These are phyloP conservation scores for Coemansia sp. DNA, from an alignment of 371 early-diverging fungal genomes.

Conservation along the genomic window DNA sequence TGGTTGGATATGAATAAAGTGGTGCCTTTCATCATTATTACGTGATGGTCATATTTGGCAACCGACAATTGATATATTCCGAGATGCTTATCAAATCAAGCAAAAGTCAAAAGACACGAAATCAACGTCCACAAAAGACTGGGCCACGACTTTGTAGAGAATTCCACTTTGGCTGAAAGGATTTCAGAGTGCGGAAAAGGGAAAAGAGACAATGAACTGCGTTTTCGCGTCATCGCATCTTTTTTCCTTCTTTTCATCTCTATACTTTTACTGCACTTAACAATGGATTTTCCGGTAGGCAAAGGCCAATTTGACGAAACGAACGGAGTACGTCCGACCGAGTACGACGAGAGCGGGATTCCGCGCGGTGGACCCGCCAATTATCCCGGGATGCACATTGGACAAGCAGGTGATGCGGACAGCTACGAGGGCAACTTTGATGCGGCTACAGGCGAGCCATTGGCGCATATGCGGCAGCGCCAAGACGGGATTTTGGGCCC, in stretches of 20 bases:
- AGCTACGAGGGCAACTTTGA: conserved; percentile 50
- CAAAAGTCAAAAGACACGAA: neutral
- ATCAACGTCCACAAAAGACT: neutral
- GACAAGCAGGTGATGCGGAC: conserved; percentile 20
- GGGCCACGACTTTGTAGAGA: neutral
- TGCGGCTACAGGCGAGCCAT: conserved; percentile 38
- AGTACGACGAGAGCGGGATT: conserved; percentile 39
- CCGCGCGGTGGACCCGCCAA: conserved; percentile 42
- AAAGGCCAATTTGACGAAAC: conserved; percentile 27
- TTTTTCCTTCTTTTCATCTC: neutral
- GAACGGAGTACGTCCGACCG: conserved; percentile 13
- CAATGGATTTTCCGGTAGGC: conserved; percentile 43
- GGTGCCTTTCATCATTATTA: neutral
- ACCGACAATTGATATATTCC: neutral
- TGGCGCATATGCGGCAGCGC: conserved; percentile 31
- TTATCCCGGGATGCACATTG: conserved; percentile 19
- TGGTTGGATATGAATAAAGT: neutral
- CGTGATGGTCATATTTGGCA: neutral
- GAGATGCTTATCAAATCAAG: neutral
- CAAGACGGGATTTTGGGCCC: conserved; percentile 47
- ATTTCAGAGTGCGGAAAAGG: neutral
- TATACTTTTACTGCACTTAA: neutral
- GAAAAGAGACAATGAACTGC: neutral
- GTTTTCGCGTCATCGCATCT: neutral
- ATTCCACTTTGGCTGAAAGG: too few species aligned